Evolutionary conservation across 768 basidiomycete species (phyloP), one percentile per base, ranked within the genome.

Genomic region (Russula compacta): DNA sequence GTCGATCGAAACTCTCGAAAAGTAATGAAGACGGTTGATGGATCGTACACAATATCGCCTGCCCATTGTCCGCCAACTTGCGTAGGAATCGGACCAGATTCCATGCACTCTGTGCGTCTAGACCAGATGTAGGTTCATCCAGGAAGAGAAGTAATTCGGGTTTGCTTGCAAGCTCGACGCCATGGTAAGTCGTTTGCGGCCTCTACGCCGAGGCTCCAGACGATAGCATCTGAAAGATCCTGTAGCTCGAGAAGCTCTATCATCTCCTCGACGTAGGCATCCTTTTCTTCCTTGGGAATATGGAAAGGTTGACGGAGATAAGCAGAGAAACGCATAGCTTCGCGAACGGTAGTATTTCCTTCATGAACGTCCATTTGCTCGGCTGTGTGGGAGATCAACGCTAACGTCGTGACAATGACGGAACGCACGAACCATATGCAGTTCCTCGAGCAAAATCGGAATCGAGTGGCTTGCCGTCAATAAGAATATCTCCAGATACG

Each of bases 151-250:
- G 75, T 5, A 90, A 75, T 67, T 88, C 83, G 0, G 90, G 90
- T 71, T 93, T 93, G 72, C 88, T 88, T 29, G 92, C 91, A 17
- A 95, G 79, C 71, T 95, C 92, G 59, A 95, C 92, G 58, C 90
- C 93, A 95, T 95, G 2, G 92, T 95, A 32, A 94, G 78, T 8
- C 92, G 85, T 70, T 95, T 95, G 64, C 92, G 81, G 88, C 84
- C 67, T 89, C 87, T 19, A 84, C 81, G 55, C 79, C 79, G 44
- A 89, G 77, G 66, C 81, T 83, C 69, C 82, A 83, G 14, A 94
- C 87, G 64, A 94, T 76, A 0, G 89, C 91, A 64, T 94, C 92
- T 0, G 91, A 84, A 1, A 90, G 77, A 69, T 92, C 86, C 66
- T 93, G 89, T 33, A 95, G 77, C 71, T 93, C 92, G 33, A 93